Percentiles rank a stretch among this genome's conserved stretches.
These are phyloP conservation scores for Candida schatavii DNA, from an alignment of 805 yeast species.

Conservation along the genomic window DNA sequence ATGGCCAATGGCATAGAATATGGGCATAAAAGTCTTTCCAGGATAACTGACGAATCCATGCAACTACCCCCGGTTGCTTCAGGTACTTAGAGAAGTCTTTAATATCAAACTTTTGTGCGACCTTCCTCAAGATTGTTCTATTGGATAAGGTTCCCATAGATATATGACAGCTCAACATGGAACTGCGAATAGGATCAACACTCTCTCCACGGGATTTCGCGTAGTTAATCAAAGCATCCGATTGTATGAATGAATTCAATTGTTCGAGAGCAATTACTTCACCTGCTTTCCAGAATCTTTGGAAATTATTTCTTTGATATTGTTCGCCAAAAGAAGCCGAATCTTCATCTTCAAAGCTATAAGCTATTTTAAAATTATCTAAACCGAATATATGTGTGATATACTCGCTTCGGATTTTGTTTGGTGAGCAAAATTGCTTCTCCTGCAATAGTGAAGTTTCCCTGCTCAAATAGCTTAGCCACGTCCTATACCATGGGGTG, in stretches of 20 bases:
- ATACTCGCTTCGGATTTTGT: not conserved
- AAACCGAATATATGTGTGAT: not conserved
- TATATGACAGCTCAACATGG: constrained; percentile 46
- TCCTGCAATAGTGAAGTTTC: constrained; percentile 1
- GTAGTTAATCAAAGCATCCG: constrained; percentile 26
- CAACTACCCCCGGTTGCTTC: constrained; percentile 25
- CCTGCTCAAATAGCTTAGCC: constrained; percentile 30
- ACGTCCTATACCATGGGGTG: constrained; percentile 41
- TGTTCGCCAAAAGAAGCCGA: constrained; percentile 3
- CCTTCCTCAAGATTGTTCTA: constrained; percentile 28
- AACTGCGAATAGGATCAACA: constrained; percentile 23
- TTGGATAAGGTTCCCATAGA: constrained; percentile 47
- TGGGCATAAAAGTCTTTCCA: constrained; percentile 60
- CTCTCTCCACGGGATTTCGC: constrained; percentile 29
- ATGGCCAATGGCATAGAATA: constrained; percentile 48
- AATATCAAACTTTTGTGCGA: not conserved
- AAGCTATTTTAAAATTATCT: not conserved
- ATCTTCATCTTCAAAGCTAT: constrained; percentile 4
- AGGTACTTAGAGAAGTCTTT: not conserved
- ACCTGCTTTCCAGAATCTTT: constrained; percentile 27
- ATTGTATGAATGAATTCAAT: constrained; percentile 18
- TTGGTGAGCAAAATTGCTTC: not conserved
- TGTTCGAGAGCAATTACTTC: constrained; percentile 30
- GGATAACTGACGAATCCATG: constrained; percentile 53
- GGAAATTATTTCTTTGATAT: constrained; percentile 16